Evolutionary conservation across 768 basidiomycete genomes (phyloP), one percentile per base, ranked within the genome.

Genomic region (Leccinum ochraceum): DNA sequence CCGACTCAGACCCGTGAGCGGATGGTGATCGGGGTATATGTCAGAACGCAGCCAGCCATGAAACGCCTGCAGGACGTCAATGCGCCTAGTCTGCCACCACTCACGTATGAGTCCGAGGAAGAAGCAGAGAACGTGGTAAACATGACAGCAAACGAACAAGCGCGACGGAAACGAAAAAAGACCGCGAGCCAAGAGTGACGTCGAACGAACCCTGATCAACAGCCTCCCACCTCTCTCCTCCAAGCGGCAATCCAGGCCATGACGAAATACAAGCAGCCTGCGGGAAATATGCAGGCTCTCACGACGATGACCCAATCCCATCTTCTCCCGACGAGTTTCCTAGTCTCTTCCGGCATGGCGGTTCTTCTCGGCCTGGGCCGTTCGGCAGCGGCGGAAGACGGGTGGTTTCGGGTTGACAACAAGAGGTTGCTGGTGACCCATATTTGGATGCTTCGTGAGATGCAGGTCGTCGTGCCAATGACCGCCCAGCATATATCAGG

Each of bases 401-500:
- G 1, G 32, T 60, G 59, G 1, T 58, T 53, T 61, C 56, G 53
- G 6, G 66, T 53, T 6, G 63, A 61, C 30, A 57, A 44, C 4
- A 74, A 75, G 60, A 98, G 83, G 72, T 98, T 98, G 69, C 88
- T 90, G 44, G 95, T 96, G 26, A 97, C 95, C 94, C 95, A 98
- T 61, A 97, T 88, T 76, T 97, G 93, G 57, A 98, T 83, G 65
- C 87, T 85, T 57, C 91, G 83, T 65, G 88, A 89, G 57, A 88
- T 79, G 69, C 88, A 92, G 0, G 96, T 97, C 51, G 92, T 93
- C 13, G 89, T 94, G 0, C 89, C 95, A 53, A 98, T 90, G 11
- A 89, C 83, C 4, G 93, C 89, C 96, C 96, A 98, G 54, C 86
- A 89, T 5, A 90, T 77, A n/a, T 92, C 86, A 0, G 94, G 93